Conservation (phyloP, 306 rosid species). For the Vigna unguiculata region DNA sequence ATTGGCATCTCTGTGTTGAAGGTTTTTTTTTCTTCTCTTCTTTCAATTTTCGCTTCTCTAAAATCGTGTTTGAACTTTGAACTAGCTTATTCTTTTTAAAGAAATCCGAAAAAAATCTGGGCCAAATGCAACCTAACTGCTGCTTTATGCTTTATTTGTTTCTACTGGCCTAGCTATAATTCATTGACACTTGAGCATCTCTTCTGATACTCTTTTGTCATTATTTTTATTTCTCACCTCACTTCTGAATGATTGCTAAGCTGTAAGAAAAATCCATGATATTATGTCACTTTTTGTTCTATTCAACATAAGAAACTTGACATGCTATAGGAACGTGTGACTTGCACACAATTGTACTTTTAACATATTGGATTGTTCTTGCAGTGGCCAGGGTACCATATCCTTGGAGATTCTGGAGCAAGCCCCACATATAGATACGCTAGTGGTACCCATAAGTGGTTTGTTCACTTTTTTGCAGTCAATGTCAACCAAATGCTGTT, state of each 20-base stretch:
- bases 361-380: slow-evolving; percentile 48
- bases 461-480: slow-evolving; percentile 43
- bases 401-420: slow-evolving; percentile 87
- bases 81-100: not conserved
- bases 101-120: not conserved
- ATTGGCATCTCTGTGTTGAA: not conserved
- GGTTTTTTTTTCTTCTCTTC: not conserved
- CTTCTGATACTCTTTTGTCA: slow-evolving; percentile 10
- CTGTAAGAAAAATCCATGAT: not conserved
- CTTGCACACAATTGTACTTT: slow-evolving; percentile 34
- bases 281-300: slow-evolving; percentile 28
- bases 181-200: slow-evolving; percentile 3
- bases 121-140: not conserved
- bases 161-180: not conserved
- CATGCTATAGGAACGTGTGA: slow-evolving; percentile 28
- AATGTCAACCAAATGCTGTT: slow-evolving; percentile 21
- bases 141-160: not conserved
- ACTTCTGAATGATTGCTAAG: slow-evolving; percentile 19
- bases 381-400: slow-evolving; percentile 96
- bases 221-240: slow-evolving; percentile 6
- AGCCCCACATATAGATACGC: slow-evolving; percentile 73
- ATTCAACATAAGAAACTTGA: slow-evolving; percentile 16
- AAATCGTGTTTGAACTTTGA: not conserved
- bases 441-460: slow-evolving; percentile 92
- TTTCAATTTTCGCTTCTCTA: not conserved